phyloP scores from a whole-genome alignment of 2,329 filamentous ascomycete species.

The Epichloe gansuensis region DNA sequence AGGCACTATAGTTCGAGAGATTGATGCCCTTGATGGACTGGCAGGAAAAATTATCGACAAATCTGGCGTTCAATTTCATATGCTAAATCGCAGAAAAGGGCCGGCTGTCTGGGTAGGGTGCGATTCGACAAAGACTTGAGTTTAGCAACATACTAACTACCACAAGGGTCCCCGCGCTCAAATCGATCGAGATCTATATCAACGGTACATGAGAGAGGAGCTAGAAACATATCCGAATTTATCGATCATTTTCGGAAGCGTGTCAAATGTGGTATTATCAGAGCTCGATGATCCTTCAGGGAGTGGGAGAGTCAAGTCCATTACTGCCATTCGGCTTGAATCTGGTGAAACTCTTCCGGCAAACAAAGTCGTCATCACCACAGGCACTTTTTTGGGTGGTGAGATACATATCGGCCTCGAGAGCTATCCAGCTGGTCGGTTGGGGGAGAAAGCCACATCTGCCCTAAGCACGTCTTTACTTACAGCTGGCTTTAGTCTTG shows the following conservation, averaged over 20 bases:
- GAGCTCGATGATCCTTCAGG: constrained; percentile 29
- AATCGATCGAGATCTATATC: constrained; percentile 84
- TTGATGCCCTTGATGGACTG: constrained; percentile 87
- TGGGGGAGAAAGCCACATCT: constrained; percentile 88
- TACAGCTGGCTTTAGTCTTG: constrained; percentile 79
- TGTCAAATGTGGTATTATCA: constrained; percentile 71
- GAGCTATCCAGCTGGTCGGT: constrained; percentile 71
- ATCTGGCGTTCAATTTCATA: constrained; percentile 84
- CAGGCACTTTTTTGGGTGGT: constrained; percentile 85
- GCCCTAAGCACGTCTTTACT: constrained; percentile 82
- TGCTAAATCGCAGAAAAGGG: constrained; percentile 80
- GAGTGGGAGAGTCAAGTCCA: constrained; percentile 48
- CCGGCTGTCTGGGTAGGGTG: constrained; percentile 70
- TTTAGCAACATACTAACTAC: background rate
- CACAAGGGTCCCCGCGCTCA: constrained; percentile 71
- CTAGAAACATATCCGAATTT: constrained; percentile 66
- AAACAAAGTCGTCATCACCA: constrained; percentile 80
- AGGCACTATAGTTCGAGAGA: constrained; percentile 86
- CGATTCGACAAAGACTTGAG: background rate
- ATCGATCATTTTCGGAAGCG: constrained; percentile 70
- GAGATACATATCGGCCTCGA: constrained; percentile 94
- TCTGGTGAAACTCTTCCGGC: constrained; percentile 75
- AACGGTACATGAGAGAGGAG: constrained; percentile 81
- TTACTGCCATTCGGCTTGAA: constrained; percentile 75
- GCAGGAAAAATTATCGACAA: constrained; percentile 84